Conservation (phyloP, 2,329 filamentous ascomycete species). For the Pestalotiopsis sp. region DNA sequence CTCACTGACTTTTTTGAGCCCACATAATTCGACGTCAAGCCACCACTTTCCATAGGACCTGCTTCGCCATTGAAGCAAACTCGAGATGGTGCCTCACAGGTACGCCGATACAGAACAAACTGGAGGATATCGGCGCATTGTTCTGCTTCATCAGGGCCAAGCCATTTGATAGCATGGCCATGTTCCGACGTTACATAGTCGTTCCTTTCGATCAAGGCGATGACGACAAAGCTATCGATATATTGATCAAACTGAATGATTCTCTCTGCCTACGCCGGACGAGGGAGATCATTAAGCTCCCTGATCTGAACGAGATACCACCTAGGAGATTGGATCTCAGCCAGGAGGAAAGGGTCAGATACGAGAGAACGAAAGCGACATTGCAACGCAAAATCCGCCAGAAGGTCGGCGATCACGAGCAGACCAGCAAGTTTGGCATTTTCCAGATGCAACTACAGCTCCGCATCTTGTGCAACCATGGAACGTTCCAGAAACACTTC, state of each 20-base stretch:
- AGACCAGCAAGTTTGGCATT: slow-evolving; percentile 41
- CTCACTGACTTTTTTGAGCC: slow-evolving; percentile 39
- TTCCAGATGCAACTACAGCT: slow-evolving; percentile 51
- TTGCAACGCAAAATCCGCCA: slow-evolving; percentile 42
- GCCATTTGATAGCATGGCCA: slow-evolving; percentile 42
- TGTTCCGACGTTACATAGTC: slow-evolving; percentile 48
- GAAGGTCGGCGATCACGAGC: slow-evolving; percentile 36
- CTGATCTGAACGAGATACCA: slow-evolving; percentile 26
- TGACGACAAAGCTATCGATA: slow-evolving; percentile 26
- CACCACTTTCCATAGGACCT: slow-evolving; percentile 47
- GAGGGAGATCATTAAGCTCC: slow-evolving; percentile 42
- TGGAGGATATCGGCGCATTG: slow-evolving; percentile 55
- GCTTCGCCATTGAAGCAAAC: slow-evolving; percentile 41
- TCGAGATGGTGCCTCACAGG: slow-evolving; percentile 57
- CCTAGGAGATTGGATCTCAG: slow-evolving; percentile 35
- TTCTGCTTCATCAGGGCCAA: slow-evolving; percentile 49
- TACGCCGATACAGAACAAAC: slow-evolving; percentile 56
- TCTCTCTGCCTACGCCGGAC: slow-evolving; percentile 45
- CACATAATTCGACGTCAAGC: slow-evolving; percentile 53
- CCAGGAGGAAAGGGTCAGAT: slow-evolving; percentile 32
- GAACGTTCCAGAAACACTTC: slow-evolving; percentile 48
- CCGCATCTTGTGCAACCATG: slow-evolving; percentile 52
- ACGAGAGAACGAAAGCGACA: slow-evolving; percentile 37
- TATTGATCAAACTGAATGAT: slow-evolving; percentile 37
- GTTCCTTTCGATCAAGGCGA: slow-evolving; percentile 37